Evolutionary conservation across 495 filamentous ascomycete species (phyloP), one percentile per base, ranked within the genome.

Genomic region (Hypoxylon crocopeplum): DNA sequence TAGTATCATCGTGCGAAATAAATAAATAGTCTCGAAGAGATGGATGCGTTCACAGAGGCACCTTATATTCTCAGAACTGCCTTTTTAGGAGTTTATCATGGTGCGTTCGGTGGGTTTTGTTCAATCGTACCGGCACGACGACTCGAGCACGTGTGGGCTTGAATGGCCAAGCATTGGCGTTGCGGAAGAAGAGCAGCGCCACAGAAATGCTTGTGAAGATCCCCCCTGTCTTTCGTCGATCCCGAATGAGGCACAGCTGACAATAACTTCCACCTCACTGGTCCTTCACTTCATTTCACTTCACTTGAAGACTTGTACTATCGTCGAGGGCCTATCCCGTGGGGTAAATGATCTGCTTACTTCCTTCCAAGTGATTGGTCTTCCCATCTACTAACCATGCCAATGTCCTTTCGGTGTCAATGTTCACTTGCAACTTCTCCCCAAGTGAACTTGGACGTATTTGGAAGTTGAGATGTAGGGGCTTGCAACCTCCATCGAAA

Each of bases 111-210:
- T n/a, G n/a, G n/a, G n/a, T n/a, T n/a, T n/a, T n/a, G n/a, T n/a
- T 27, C 24, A 27, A 27, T 27, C 24, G 8, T 27, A 27, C 4
- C 24, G 24, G 3, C 8, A 27, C 8, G 24, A 38, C 22, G 29
- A 30, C 44, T 25, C 12, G 37, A 48, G 53, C 66, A 68, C 66
- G 66, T 68, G 66, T 49, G 24, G 34, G 10, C 20, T 54, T 49
- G 25, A 49, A 48, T 50, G 66, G 62, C 57, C 54, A 68, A 68
- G 57, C 38, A 59, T 58, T 58, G 57, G 36, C 32, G 32, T 42
- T 11, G 30, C 30, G 36, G 40, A 30, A 20, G 24, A 27, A 27
- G 25, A 53, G 11, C 30, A 25, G 19, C 30, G 39, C 46, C 46
- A 51, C 16, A 5, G 38, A 53, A 45, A 54, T 45, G 38, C 50